phyloP scores from a whole-genome alignment of 768 basidiomycete genomes.

The Agrocybe praecox region DNA sequence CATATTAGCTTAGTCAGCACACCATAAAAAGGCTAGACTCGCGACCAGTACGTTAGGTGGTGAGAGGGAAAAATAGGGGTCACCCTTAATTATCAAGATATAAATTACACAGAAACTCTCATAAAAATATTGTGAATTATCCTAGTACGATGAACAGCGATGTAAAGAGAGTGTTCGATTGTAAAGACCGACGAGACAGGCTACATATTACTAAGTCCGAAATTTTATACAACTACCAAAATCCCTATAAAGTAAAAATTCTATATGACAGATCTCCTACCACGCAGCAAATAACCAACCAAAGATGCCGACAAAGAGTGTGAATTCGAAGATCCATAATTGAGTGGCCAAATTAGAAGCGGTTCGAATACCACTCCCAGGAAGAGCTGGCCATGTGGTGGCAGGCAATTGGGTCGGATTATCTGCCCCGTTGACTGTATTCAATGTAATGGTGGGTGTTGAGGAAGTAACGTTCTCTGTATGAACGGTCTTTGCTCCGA shows the following conservation, averaged over 20 bases:
- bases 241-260: not conserved
- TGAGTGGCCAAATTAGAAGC: not conserved
- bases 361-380: conserved; percentile 12
- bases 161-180: conserved; percentile 4
- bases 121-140: not conserved
- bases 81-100: too few species aligned
- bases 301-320: conserved; percentile 12
- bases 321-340: conserved; percentile 7
- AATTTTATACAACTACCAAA: conserved; percentile 7
- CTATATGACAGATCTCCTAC: conserved; percentile 4
- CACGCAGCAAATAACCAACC: conserved; percentile 17
- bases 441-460: conserved; percentile 27
- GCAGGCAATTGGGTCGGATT: conserved; percentile 35
- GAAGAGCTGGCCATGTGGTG: conserved; percentile 32
- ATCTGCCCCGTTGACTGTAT: conserved; percentile 37
- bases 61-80: not conserved
- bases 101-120: too few species aligned
- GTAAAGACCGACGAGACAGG: conserved; percentile 6
- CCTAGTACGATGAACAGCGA: not conserved
- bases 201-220: not conserved
- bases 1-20: conserved; percentile 15
- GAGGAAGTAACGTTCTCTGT: conserved; percentile 32
- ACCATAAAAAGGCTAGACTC: not conserved
- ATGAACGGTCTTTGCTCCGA: conserved; percentile 46
- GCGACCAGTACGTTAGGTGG: too few species aligned